These are phyloP conservation scores for Apiospora rasikravindrae DNA, from an alignment of 2,329 filamentous ascomycete genomes.

Conservation along the genomic window DNA sequence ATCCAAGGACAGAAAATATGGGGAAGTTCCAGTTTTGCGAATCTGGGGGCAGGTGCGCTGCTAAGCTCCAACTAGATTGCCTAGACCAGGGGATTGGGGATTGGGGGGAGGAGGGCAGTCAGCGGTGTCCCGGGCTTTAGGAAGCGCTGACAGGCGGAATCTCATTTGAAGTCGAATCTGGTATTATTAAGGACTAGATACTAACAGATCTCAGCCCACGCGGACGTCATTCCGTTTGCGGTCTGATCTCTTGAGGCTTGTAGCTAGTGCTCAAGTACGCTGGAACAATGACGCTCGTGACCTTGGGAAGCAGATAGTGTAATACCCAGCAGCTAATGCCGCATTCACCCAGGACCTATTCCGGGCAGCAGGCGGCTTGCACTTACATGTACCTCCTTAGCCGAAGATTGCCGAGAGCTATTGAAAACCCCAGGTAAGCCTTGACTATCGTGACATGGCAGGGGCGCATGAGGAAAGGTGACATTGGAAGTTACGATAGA, in stretches of 20 bases:
- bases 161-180: not conserved
- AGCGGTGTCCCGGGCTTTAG: not conserved
- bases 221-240: conserved; percentile 5
- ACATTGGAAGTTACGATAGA: not conserved
- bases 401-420: conserved; percentile 5
- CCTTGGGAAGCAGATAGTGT: not conserved
- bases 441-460: no score
- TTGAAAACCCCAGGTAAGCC: no score
- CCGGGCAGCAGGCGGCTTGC: not conserved
- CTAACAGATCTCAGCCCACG: not conserved
- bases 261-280: not conserved
- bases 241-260: not conserved
- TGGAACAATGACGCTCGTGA: not conserved
- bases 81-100: conserved; percentile 4
- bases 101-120: no score
- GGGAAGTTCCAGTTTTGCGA: not conserved
- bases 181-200: not conserved
- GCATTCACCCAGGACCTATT: not conserved
- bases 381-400: not conserved
- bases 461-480: not conserved
- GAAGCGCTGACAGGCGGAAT: not conserved
- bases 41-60: conserved; percentile 10
- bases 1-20: conserved; percentile 12
- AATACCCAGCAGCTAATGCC: not conserved
- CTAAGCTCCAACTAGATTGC: not conserved